Base-by-base conservation (phyloP, 1,139 yeast species). In the Suhomyces wounanorum region DNA sequence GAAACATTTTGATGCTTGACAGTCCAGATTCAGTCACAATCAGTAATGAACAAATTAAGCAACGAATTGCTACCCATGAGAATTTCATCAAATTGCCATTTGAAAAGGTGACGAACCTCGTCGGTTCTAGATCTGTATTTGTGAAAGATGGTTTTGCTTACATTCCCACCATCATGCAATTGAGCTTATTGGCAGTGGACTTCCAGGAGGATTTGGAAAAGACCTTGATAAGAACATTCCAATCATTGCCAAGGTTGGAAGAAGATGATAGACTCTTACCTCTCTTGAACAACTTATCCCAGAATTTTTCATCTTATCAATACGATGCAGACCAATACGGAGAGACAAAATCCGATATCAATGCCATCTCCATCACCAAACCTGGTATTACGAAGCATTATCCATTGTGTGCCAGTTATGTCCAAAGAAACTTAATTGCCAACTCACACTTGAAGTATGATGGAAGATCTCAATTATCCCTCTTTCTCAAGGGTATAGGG, bases 231-330 rank as follows among this genome's bases (percentile, higher is more conserved):
- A 73, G 77, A 51, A 89, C 98, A 0, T 87, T 90, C 60, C 88
- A 87, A 59, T 80, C 88, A 23, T 72, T 92, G 49, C 96, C 97
- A 2, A 77, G 95, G 17, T 73, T 94, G 50, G 97, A 91, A 62
- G 98, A 94, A 70, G 97, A 92, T 63, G 96, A 91, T 64, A 77
- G 99, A 53, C 69, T 94, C 44, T 72, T 90, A 43, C 98, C 98
- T 0, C 82, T 95, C 28, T 75, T 94, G 54, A 83, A 84, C 62
- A 91, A 91, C 61, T 70, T 94, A 49, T 83, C 96, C 0, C 79
- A 81, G 40, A 96, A 95, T 51, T 89, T 88, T 64, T 75, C 85
- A 1, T 77, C 81, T 55, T 66, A 80, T 54, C 84, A 86, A 58
- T 84, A 81, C 56, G 78, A 74, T 45, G 58, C 69, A 2, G 60